Evolutionary conservation across 352 stramenopile species (phyloP).

Genomic region (Halophytophthora polymorphica): DNA sequence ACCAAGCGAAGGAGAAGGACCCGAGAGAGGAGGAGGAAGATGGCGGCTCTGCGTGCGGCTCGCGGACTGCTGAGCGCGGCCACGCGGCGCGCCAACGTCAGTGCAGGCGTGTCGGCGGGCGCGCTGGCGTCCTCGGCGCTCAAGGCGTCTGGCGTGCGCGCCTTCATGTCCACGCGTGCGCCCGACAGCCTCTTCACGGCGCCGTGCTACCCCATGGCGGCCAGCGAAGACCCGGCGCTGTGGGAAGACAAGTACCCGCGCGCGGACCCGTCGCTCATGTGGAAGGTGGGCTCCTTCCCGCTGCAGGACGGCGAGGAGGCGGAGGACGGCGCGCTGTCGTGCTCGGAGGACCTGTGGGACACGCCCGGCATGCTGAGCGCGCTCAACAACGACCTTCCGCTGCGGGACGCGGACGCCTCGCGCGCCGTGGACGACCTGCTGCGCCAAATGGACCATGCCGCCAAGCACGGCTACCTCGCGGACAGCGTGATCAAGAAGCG

Average conservation of each 20-base stretch:
- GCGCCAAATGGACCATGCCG: constrained; percentile 45
- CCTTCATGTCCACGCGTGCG: constrained; percentile 68
- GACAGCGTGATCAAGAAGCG: constrained; percentile 89
- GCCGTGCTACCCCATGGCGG: constrained; percentile 57
- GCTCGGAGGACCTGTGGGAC: constrained; percentile 69
- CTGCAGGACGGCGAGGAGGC: constrained; percentile 27
- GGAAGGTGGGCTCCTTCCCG: constrained; percentile 75
- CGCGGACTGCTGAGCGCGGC: constrained; percentile 16
- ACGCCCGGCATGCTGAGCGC: constrained; percentile 79
- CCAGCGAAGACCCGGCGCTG: constrained; percentile 42
- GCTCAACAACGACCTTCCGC: constrained; percentile 51
- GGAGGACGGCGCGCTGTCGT: constrained; percentile 29
- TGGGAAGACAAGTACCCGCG: constrained; percentile 66
- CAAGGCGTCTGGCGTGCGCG: constrained; percentile 17
- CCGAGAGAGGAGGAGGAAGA: constrained; percentile 8
- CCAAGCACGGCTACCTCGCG: constrained; percentile 57
- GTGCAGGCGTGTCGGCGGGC: background rate
- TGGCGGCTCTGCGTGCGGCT: constrained; percentile 24
- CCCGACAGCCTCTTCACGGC: constrained; percentile 59
- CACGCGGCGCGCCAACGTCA: constrained; percentile 5
- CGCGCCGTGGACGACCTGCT: constrained; percentile 56
- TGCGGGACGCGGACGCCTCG: constrained; percentile 35
- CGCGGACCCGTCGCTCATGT: constrained; percentile 60
- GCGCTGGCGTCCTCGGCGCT: constrained; percentile 12
- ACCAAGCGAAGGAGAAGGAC: background rate